Evolutionary conservation across 768 basidiomycete species (phyloP).

Genomic region (Suillus brevipes): DNA sequence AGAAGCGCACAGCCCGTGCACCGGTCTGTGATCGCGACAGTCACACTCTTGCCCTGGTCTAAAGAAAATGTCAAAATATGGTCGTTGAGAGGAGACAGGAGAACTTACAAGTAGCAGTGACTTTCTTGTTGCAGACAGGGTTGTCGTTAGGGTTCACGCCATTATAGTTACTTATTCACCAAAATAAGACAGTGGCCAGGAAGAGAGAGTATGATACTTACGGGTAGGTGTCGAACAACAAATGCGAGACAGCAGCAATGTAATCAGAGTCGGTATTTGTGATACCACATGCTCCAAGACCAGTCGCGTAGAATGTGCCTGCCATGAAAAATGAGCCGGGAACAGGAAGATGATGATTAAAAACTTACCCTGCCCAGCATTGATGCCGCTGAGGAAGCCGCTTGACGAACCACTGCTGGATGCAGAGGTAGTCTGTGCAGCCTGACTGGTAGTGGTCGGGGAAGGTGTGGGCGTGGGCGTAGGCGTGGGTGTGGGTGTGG

Average conservation of each 20-base stretch:
- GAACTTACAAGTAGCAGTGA: constrained; percentile 49
- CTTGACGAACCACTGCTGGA: neutral
- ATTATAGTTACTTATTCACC: constrained; percentile 46
- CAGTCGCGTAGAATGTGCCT: constrained; percentile 35
- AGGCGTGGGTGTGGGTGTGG: constrained; percentile 4
- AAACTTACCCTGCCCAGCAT: constrained; percentile 47
- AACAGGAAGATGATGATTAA: neutral
- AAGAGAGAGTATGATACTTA: constrained; percentile 18
- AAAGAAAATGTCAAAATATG: constrained; percentile 12
- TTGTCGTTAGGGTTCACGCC: constrained; percentile 71
- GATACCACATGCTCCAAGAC: constrained; percentile 44
- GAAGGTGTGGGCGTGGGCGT: constrained; percentile 5
- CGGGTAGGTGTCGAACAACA: constrained; percentile 38
- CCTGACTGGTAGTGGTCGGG: constrained; percentile 2
- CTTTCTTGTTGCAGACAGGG: constrained; percentile 61
- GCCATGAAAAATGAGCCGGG: constrained; percentile 5
- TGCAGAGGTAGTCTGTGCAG: constrained; percentile 18
- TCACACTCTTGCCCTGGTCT: constrained; percentile 55
- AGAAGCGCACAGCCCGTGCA: constrained; percentile 53
- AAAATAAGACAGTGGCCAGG: neutral
- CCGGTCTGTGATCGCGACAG: constrained; percentile 58
- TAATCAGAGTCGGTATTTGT: constrained; percentile 29
- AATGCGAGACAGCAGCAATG: constrained; percentile 38
- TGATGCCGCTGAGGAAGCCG: constrained; percentile 48
- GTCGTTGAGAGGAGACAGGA: neutral